Conservation (phyloP, 208 protist species). For the Trypanosoma mega region DNA sequence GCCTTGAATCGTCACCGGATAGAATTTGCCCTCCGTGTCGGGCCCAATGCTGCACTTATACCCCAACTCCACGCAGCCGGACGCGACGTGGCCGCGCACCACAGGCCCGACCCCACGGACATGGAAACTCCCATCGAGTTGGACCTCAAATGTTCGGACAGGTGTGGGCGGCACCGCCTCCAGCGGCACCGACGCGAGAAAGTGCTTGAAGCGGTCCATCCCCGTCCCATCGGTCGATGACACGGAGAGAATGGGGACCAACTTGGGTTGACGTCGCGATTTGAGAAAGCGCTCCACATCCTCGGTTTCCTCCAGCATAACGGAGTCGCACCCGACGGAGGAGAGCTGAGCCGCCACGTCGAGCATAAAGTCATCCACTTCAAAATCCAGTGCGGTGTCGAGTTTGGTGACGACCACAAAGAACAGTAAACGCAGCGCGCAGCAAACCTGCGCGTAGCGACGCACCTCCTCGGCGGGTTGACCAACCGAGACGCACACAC, state of each 20-base stretch:
- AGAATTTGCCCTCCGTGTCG: conserved; percentile 85
- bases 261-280: conserved; percentile 36
- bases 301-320: conserved; percentile 34
- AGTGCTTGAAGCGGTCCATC: conserved; percentile 51
- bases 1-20: conserved; percentile 68
- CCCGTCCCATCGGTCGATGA: conserved; percentile 59
- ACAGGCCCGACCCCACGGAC: conserved; percentile 92
- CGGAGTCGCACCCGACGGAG: conserved; percentile 35
- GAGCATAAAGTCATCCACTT: conserved; percentile 88
- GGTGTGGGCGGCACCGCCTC: conserved; percentile 31
- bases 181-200: conserved; percentile 37
- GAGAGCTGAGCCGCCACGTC: conserved; percentile 65
- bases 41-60: conserved; percentile 92
- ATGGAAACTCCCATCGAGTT: conserved; percentile 73
- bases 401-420: conserved; percentile 94
- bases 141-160: conserved; percentile 70
- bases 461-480: conserved; percentile 29
- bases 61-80: conserved; percentile 84
- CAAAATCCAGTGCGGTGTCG: conserved; percentile 91
- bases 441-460: conserved; percentile 91
- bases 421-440: conserved; percentile 91
- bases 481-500: conserved; percentile 64
- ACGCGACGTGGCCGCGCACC: conserved; percentile 89
- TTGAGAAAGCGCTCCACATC: conserved; percentile 27
- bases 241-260: conserved; percentile 62